Base-by-base conservation (phyloP, 805 yeast genomes). In the Isabelozyma gotoi region DNA sequence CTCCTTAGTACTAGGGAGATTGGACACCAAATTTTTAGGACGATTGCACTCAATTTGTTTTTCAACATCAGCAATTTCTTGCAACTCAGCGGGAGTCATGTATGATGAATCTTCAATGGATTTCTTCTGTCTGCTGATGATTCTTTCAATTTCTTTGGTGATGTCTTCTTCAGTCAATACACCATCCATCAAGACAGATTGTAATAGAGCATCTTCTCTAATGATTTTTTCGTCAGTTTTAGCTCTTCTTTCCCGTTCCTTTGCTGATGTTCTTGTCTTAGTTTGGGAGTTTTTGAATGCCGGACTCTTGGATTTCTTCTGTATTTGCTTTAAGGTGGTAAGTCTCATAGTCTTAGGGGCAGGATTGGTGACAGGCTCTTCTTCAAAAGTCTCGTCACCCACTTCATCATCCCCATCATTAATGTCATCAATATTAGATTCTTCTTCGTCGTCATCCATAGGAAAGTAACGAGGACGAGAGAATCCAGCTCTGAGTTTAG, bases 1-100 rank as follows among this genome's bases (percentile, higher is more conserved):
- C 1, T 83, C 78, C 10, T 60, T 65, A 0, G 91, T 76, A 6
- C 78, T 82, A 1, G 91, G 89, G 20, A 83, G 58, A 53, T 48
- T 62, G 38, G 56, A 60, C 24, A 74, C 77, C 42, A 86, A 65
- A 57, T 85, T 84, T 14, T 62, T 53, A 2, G 77, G 77, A 39
- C 60, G 46, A 51, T 70, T 61, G 36, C 50, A 40, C 10, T 62
- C 65, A 15, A 60, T 45, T 34, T 52, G 35, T 24, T 36, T 43
- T 18, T 48, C 55, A 35, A 49, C 56, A 7, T 52, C 56, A 2
- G 38, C 42, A 21, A 46, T 49, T 19, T 47, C 46, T 21, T 50
- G 46, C 7, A 42, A 7, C 39, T 60, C 60, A 3, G 59, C 55
- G 3, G 60, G 60, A 4, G 48, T 53, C 15, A 40, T 24, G 37